phyloP scores from a whole-genome alignment of 2,329 filamentous ascomycete species.

The Dactylellina sp. region DNA sequence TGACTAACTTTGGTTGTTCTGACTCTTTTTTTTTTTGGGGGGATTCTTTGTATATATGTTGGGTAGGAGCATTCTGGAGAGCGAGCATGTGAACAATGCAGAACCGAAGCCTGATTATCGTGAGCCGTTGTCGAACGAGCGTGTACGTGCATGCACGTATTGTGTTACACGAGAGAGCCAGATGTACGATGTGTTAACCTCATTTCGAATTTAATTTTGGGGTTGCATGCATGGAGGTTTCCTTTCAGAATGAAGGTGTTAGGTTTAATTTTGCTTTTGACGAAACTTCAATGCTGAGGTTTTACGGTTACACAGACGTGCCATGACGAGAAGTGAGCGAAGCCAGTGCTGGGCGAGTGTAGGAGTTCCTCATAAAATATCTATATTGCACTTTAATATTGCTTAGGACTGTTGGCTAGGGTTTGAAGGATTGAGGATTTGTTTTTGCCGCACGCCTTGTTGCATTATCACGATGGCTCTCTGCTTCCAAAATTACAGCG shows the following conservation, averaged over 20 bases:
- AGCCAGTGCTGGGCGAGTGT: background rate
- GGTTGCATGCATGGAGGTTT: slow-evolving; percentile 6
- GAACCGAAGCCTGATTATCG: slow-evolving; percentile 27
- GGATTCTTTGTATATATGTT: background rate
- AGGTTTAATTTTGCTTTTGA: too few relatives aligned
- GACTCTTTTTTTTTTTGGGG: too few relatives aligned
- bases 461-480: too few relatives aligned
- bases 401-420: too few relatives aligned
- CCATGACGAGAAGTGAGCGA: slow-evolving; percentile 11
- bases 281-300: too few relatives aligned
- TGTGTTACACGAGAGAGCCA: slow-evolving; percentile 27
- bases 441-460: too few relatives aligned
- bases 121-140: slow-evolving; percentile 5
- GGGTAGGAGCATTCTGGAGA: slow-evolving; percentile 1
- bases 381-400: background rate
- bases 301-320: slow-evolving; percentile 21
- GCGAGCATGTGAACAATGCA: slow-evolving; percentile 38
- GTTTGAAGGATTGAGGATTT: too few relatives aligned
- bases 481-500: too few relatives aligned
- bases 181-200: slow-evolving; percentile 19
- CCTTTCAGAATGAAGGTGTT: too few relatives aligned
- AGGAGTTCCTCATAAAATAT: background rate
- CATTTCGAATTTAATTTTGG: slow-evolving; percentile 7
- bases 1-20: too few relatives aligned
- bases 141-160: slow-evolving; percentile 15